Percentiles rank a stretch among this genome's conserved stretches.
Conservation (phyloP, 768 basidiomycete species). For the Clitopilus passeckerianus region DNA sequence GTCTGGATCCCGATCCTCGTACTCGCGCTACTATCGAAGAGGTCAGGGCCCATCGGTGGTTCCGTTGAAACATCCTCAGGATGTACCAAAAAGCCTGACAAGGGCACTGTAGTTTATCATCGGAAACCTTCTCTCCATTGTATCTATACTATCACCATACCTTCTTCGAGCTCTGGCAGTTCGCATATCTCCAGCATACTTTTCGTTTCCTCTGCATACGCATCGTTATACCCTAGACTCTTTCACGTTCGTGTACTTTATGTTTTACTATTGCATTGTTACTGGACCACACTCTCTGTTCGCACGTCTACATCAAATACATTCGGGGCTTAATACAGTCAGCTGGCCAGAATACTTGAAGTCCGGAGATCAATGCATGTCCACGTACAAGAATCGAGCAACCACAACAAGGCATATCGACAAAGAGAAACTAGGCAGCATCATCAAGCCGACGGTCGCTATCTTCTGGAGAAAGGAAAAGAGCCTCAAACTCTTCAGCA, state of each 20-base stretch:
- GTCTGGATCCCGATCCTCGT: conserved; percentile 80
- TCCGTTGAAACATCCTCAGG: conserved; percentile 20
- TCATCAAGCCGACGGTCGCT: conserved; percentile 15
- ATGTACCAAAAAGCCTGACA: too few species aligned
- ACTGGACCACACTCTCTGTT: background rate
- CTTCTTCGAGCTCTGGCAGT: background rate
- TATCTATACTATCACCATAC: background rate
- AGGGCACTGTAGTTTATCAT: background rate
- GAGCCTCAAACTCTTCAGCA: conserved; percentile 74
- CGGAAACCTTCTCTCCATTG: background rate
- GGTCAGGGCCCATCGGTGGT: conserved; percentile 84
- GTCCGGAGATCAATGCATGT: too few species aligned
- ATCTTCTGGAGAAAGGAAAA: conserved; percentile 47
- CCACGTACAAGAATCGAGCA: too few species aligned
- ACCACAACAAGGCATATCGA: background rate
- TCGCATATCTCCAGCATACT: background rate
- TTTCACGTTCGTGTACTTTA: background rate
- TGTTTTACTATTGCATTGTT: background rate
- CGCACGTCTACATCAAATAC: too few species aligned
- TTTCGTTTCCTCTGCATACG: background rate
- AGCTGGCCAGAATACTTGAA: too few species aligned
- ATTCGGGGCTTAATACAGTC: too few species aligned
- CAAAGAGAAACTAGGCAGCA: conserved; percentile 8
- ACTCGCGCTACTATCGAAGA: conserved; percentile 78
- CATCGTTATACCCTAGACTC: background rate